These are phyloP conservation scores for Pisolithus tinctorius DNA, from an alignment of 768 basidiomycete genomes.

Conservation along the genomic window DNA sequence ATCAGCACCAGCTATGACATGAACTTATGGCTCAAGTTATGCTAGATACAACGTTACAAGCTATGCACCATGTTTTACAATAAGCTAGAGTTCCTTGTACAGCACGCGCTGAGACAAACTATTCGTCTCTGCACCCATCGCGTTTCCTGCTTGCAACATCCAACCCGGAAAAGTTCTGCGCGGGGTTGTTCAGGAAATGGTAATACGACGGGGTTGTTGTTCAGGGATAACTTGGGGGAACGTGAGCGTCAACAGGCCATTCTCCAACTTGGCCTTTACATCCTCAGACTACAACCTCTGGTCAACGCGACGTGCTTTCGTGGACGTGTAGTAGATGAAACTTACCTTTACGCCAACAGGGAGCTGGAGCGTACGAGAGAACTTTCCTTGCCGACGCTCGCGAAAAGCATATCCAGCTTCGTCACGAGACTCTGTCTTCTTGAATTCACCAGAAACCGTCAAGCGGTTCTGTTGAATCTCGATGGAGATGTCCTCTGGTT, in stretches of 20 bases:
- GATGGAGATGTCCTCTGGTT: slow-evolving; percentile 41
- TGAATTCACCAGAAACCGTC: slow-evolving; percentile 40
- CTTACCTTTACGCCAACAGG: slow-evolving; percentile 43
- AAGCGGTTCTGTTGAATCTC: slow-evolving; percentile 42
- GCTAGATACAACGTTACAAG: too few species aligned
- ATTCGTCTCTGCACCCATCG: too few species aligned
- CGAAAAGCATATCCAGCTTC: slow-evolving; percentile 35
- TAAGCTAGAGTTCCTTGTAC: too few species aligned
- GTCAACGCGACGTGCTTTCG: not conserved
- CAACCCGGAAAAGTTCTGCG: too few species aligned
- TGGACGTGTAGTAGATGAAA: not conserved
- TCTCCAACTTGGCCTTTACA: slow-evolving; percentile 41
- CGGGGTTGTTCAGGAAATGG: not conserved
- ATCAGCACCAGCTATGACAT: too few species aligned
- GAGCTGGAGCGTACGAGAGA: slow-evolving; percentile 39
- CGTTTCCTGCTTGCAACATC: too few species aligned
- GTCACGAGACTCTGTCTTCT: slow-evolving; percentile 24
- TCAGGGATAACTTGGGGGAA: slow-evolving; percentile 43
- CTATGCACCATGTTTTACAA: too few species aligned
- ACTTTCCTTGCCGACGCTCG: slow-evolving; percentile 40
- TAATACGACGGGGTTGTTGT: slow-evolving; percentile 34
- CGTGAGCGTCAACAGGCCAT: slow-evolving; percentile 40
- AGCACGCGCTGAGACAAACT: too few species aligned
- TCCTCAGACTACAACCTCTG: slow-evolving; percentile 30
- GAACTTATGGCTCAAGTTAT: too few species aligned